Percentiles rank a stretch among this genome's conserved stretches.
phyloP scores from a whole-genome alignment of 768 basidiomycete species.

The Pseudohyphozyma bogoriensis region DNA sequence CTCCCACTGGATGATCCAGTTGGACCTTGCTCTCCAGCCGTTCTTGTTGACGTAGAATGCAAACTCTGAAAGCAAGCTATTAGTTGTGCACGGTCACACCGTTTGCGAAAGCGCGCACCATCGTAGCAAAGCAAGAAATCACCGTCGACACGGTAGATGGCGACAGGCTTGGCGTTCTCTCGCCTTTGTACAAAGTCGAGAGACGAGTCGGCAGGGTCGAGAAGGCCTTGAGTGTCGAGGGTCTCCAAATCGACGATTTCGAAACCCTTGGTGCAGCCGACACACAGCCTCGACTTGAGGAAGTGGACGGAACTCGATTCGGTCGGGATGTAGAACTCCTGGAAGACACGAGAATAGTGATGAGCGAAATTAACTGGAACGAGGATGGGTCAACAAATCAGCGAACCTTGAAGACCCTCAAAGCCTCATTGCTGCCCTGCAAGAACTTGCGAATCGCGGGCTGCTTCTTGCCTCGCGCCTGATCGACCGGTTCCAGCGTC shows the following conservation, averaged over 20 bases:
- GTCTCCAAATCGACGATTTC: conserved; percentile 97
- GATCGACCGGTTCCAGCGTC: conserved; percentile 90
- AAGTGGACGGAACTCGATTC: conserved; percentile 95
- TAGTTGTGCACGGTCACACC: neutral
- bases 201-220: conserved; percentile 82
- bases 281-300: conserved; percentile 91
- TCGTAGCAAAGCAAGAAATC: conserved; percentile 97
- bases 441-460: conserved; percentile 78
- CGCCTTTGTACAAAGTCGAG: conserved; percentile 87
- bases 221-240: conserved; percentile 86
- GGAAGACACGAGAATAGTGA: too few species aligned
- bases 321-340: conserved; percentile 99
- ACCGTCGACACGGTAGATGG: conserved; percentile 91
- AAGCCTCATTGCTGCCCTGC: conserved; percentile 87
- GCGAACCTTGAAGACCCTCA: conserved; percentile 78
- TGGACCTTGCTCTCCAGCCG: conserved; percentile 76
- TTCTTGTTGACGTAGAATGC: conserved; percentile 98
- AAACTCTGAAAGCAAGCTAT: conserved; percentile 58
- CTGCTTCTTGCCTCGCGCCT: conserved; percentile 51
- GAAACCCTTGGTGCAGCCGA: conserved; percentile 93
- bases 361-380: neutral
- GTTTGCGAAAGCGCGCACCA: conserved; percentile 48
- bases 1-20: conserved; percentile 97
- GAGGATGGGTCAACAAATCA: neutral
- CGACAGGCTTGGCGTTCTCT: conserved; percentile 82